Percentiles rank a stretch among this genome's conserved stretches.
Evolutionary conservation across 1,139 yeast genomes (phyloP).

Genomic region (Candida frijolesensis): DNA sequence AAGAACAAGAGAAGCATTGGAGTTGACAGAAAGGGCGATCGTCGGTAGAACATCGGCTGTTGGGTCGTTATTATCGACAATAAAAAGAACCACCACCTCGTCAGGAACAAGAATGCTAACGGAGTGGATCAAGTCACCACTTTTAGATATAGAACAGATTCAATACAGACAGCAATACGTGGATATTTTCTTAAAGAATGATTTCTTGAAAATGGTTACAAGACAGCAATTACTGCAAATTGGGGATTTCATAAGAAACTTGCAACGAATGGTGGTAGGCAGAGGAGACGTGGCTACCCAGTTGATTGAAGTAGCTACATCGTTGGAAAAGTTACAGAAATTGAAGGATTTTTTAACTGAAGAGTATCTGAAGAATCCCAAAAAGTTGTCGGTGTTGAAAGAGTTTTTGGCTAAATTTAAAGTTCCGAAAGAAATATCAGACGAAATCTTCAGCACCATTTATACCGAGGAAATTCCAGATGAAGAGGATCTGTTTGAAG

Average conservation of each 20-base stretch:
- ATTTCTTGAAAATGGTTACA: conserved; percentile 31
- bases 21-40: conserved; percentile 56
- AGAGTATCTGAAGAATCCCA: conserved; percentile 18
- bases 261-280: conserved; percentile 39
- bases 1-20: conserved; percentile 80
- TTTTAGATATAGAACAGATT: conserved; percentile 59
- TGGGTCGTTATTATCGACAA: conserved; percentile 71
- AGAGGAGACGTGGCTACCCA: conserved; percentile 38
- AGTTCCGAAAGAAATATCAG: conserved; percentile 32
- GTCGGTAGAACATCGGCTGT: conserved; percentile 56
- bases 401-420: conserved; percentile 27
- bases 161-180: conserved; percentile 65
- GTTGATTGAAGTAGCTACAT: conserved; percentile 35
- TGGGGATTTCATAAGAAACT: conserved; percentile 43
- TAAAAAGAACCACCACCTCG: conserved; percentile 73
- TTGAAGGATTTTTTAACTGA: conserved; percentile 25
- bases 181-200: conserved; percentile 46
- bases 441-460: conserved; percentile 30
- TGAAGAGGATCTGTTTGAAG: neutral
- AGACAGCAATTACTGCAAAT: conserved; percentile 26
- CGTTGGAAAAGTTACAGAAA: conserved; percentile 28
- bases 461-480: conserved; percentile 18
- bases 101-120: conserved; percentile 79
- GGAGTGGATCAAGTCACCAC: conserved; percentile 85
- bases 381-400: conserved; percentile 14